These are phyloP conservation scores for Trichoderma atroviride DNA, from an alignment of 2,329 filamentous ascomycete genomes.

Conservation along the genomic window DNA sequence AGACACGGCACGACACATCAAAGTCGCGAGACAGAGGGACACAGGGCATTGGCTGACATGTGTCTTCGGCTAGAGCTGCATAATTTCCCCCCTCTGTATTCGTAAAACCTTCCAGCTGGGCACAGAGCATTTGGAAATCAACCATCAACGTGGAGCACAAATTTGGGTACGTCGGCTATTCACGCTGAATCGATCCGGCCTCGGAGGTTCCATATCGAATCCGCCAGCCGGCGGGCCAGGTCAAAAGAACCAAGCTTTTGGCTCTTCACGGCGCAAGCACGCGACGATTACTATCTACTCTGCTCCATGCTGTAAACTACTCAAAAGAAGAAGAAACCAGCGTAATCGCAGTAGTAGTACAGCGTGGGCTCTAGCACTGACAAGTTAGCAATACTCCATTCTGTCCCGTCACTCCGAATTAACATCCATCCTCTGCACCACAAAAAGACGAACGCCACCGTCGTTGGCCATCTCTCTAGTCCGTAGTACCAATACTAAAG, in stretches of 20 bases:
- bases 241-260: not conserved
- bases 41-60: not conserved
- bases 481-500: not conserved
- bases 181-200: not conserved
- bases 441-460: not conserved
- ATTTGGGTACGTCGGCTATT: not conserved
- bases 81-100: not conserved
- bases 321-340: not conserved
- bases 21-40: not conserved
- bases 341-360: not conserved
- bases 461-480: not conserved
- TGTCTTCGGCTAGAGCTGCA: conserved; percentile 6
- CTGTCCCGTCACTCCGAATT: not conserved
- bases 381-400: not conserved
- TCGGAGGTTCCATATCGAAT: not conserved
- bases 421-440: not conserved
- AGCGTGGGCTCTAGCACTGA: not conserved
- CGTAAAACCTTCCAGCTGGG: not conserved
- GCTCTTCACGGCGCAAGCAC: not conserved
- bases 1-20: not conserved
- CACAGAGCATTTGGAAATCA: not conserved
- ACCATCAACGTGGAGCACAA: not conserved
- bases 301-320: not conserved
- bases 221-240: not conserved
- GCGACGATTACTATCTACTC: not conserved